Evolutionary conservation across 208 protist genomes (phyloP).

Genomic region (Trypanosoma lewisi): DNA sequence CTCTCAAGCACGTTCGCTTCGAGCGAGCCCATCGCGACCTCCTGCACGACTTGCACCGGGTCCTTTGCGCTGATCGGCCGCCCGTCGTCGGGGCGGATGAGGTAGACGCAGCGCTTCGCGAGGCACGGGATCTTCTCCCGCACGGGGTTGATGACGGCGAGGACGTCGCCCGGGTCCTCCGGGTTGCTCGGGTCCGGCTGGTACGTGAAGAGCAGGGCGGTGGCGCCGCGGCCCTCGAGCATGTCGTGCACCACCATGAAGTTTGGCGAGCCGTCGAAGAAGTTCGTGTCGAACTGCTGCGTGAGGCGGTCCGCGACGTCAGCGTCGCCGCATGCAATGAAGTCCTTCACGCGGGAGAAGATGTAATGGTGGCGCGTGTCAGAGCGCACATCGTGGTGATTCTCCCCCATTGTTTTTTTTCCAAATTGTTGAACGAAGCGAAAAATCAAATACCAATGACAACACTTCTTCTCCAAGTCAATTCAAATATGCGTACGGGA

Average conservation of each 20-base stretch:
- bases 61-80: conserved; percentile 79
- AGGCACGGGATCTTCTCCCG: conserved; percentile 62
- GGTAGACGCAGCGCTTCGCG: conserved; percentile 80
- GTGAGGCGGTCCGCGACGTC: conserved; percentile 58
- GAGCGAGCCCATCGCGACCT: conserved; percentile 84
- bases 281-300: conserved; percentile 64
- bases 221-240: conserved; percentile 74
- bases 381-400: conserved; percentile 34
- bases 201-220: conserved; percentile 84
- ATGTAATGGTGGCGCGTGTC: conserved; percentile 86
- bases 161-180: conserved; percentile 50
- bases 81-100: conserved; percentile 51
- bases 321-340: conserved; percentile 76
- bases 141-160: conserved; percentile 67
- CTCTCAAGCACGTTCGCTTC: conserved; percentile 79
- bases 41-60: conserved; percentile 69
- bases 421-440: too few species aligned
- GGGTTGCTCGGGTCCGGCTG: conserved; percentile 44
- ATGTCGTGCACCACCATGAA: conserved; percentile 87
- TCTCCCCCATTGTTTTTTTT: conserved; percentile 9
- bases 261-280: conserved; percentile 80
- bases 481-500: too few species aligned
- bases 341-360: conserved; percentile 86
- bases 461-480: not conserved
- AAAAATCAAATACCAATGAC: conserved; percentile 10